Conservation (phyloP, 371 early-diverging fungal genomes). For the Globomyces sp. region DNA sequence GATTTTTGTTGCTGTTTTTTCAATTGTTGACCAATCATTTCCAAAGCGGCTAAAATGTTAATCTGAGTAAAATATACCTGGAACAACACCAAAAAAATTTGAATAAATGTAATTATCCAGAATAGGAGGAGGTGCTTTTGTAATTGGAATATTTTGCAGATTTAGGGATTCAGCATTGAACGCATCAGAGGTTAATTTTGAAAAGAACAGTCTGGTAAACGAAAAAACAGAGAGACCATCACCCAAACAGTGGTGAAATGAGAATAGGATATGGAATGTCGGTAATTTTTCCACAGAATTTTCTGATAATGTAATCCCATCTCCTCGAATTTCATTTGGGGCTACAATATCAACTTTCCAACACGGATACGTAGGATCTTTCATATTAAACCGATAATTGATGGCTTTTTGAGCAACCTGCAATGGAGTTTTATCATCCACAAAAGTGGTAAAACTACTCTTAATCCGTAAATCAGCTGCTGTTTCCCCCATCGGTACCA, state of each 20-base stretch:
- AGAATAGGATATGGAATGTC: constrained; percentile 42
- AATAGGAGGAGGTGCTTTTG: constrained; percentile 34
- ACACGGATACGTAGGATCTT: constrained; percentile 24
- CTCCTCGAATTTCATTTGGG: neutral
- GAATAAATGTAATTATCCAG: constrained; percentile 44
- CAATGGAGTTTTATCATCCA: constrained; percentile 18
- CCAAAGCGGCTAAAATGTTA: neutral
- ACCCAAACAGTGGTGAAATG: constrained; percentile 49
- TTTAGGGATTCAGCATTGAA: constrained; percentile 29
- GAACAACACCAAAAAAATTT: constrained; percentile 33
- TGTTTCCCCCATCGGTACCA: constrained; percentile 31
- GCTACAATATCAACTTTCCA: constrained; percentile 26
- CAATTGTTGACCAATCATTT: neutral
- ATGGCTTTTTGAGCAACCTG: constrained; percentile 30
- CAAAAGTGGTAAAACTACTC: constrained; percentile 27
- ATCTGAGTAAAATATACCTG: constrained; percentile 19
- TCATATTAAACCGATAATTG: constrained; percentile 41
- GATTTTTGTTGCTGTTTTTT: constrained; percentile 5
- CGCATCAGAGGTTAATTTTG: constrained; percentile 20
- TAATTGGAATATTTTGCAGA: constrained; percentile 25
- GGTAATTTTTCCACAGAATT: constrained; percentile 9
- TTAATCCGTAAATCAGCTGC: constrained; percentile 33
- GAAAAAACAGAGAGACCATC: constrained; percentile 46
- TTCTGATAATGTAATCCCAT: constrained; percentile 7
- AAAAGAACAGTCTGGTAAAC: constrained; percentile 33